phyloP scores from a whole-genome alignment of 257 asterid species.

The Paraleonurus japonicus region DNA sequence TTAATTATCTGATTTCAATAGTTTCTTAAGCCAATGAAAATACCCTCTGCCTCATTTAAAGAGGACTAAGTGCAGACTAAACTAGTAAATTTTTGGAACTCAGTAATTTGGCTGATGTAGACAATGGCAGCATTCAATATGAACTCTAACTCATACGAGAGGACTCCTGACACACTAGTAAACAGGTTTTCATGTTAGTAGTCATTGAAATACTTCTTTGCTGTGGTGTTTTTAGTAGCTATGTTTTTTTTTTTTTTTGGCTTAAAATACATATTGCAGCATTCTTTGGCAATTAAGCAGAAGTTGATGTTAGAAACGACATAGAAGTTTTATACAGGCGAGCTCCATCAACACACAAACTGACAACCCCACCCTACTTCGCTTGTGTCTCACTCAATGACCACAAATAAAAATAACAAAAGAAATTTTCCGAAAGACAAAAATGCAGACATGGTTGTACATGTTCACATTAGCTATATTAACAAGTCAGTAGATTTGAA shows the following conservation, averaged over 20 bases:
- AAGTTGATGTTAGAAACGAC: neutral
- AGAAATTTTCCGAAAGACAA: neutral
- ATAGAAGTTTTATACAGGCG: neutral
- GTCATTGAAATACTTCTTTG: neutral
- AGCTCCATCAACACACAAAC: neutral
- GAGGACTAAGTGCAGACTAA: slow-evolving; percentile 8
- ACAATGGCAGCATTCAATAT: neutral
- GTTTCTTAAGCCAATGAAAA: slow-evolving; percentile 1
- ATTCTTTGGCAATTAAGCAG: slow-evolving; percentile 7
- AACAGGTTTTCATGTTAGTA: neutral
- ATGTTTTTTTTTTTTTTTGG: neutral
- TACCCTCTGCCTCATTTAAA: slow-evolving; percentile 7
- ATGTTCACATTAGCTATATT: slow-evolving; percentile 18
- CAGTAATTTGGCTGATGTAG: neutral
- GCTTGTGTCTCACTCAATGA: neutral
- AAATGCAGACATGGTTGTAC: neutral
- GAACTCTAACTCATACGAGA: slow-evolving; percentile 1
- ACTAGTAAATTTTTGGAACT: neutral
- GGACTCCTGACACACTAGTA: slow-evolving; percentile 5
- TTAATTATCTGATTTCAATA: neutral
- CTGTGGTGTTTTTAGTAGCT: neutral
- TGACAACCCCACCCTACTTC: neutral
- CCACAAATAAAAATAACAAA: slow-evolving; percentile 8
- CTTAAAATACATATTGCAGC: neutral
- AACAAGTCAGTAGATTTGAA: slow-evolving; percentile 12